These are phyloP conservation scores for Aureobasidium zeae DNA, from an alignment of 2,329 filamentous ascomycete genomes.

Conservation along the genomic window DNA sequence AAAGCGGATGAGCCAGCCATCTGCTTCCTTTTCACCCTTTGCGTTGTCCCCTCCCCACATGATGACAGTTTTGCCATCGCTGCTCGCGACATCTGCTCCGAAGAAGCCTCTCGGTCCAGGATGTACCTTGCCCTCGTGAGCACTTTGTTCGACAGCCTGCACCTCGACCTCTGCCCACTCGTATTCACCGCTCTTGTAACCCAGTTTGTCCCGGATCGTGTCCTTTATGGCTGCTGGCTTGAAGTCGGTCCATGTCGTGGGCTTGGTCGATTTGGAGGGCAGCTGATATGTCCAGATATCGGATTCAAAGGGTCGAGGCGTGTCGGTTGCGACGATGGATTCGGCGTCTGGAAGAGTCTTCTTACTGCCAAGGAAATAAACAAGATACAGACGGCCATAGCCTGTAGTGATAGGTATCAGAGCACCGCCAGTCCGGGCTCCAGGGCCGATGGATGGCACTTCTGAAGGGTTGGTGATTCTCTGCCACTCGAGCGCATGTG, in stretches of 20 bases:
- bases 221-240: conserved; percentile 39
- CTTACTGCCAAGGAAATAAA: conserved; percentile 34
- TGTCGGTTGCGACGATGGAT: conserved; percentile 13
- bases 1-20: conserved; percentile 37
- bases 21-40: conserved; percentile 35
- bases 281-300: conserved; percentile 40
- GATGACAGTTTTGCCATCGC: conserved; percentile 31
- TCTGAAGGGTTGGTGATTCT: conserved; percentile 36
- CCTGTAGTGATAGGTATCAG: conserved; percentile 36
- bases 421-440: conserved; percentile 31
- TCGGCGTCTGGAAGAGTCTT: conserved; percentile 15
- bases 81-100: conserved; percentile 31
- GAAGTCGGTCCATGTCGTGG: conserved; percentile 20
- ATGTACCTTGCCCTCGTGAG: conserved; percentile 34
- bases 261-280: conserved; percentile 26
- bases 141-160: conserved; percentile 24
- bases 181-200: conserved; percentile 33
- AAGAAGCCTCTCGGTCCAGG: conserved; percentile 36
- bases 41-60: conserved; percentile 38
- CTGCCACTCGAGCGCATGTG: conserved; percentile 27
- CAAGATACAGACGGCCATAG: conserved; percentile 36
- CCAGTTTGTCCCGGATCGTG: conserved; percentile 32
- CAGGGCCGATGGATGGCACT: conserved; percentile 35
- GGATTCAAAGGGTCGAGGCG: conserved; percentile 25
- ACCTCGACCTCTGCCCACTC: conserved; percentile 37